These are phyloP conservation scores for Sambucus nigra DNA, from an alignment of 129 eudicot genomes.

Conservation along the genomic window DNA sequence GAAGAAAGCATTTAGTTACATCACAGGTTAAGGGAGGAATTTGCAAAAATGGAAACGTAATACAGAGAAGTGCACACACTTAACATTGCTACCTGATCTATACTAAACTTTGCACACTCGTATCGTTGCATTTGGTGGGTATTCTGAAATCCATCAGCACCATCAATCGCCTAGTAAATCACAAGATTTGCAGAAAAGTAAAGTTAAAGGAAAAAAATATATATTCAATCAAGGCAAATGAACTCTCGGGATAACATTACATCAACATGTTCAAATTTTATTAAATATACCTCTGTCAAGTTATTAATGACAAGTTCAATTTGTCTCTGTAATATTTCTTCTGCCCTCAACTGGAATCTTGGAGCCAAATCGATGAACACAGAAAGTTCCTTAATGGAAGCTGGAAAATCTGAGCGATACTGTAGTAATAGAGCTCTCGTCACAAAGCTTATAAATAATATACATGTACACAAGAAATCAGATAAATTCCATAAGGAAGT, in stretches of 20 bases:
- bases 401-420: conserved; percentile 80
- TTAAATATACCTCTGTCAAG: conserved; percentile 52
- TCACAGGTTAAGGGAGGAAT: background rate
- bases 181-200: conserved; percentile 13
- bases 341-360: conserved; percentile 76
- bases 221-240: background rate
- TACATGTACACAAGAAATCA: background rate
- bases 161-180: conserved; percentile 63
- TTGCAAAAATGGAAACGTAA: background rate
- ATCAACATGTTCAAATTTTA: background rate
- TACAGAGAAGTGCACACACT: background rate
- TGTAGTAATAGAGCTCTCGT: conserved; percentile 29
- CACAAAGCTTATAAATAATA: conserved; percentile 6
- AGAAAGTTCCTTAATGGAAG: conserved; percentile 58
- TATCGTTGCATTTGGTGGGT: conserved; percentile 71
- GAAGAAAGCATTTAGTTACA: conserved; percentile 10
- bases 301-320: conserved; percentile 59
- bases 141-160: conserved; percentile 95
- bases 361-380: conserved; percentile 90
- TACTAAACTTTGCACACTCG: conserved; percentile 77
- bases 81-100: conserved; percentile 62
- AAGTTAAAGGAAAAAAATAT: conserved; percentile 3
- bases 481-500: background rate
- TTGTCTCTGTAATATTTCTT: conserved; percentile 76
- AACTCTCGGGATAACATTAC: background rate